These are phyloP conservation scores for Torulaspora gathmanii DNA, from an alignment of 805 yeast species.

Conservation along the genomic window DNA sequence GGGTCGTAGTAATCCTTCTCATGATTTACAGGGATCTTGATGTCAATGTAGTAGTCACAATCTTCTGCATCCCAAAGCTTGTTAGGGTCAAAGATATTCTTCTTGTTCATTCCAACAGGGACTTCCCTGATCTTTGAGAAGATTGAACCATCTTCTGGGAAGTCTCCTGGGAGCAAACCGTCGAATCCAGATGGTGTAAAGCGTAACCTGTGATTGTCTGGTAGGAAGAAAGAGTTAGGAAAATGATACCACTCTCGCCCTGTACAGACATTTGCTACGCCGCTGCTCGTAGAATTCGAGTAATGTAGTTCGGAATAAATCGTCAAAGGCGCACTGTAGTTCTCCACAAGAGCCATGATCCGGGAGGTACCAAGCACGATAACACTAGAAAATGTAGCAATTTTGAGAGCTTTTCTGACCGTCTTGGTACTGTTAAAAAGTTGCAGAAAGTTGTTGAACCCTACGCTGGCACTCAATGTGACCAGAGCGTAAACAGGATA, in stretches of 20 bases:
- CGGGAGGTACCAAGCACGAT: constrained; percentile 44
- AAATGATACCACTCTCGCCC: constrained; percentile 95
- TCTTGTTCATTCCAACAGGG: constrained; percentile 71
- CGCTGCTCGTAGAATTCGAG: constrained; percentile 31
- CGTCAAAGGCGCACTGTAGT: constrained; percentile 69
- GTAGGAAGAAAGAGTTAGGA: constrained; percentile 82
- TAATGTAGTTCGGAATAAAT: constrained; percentile 43
- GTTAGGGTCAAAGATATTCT: constrained; percentile 58
- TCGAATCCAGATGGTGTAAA: constrained; percentile 76
- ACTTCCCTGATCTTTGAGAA: constrained; percentile 41
- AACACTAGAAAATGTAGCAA: constrained; percentile 4
- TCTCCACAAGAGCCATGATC: constrained; percentile 53
- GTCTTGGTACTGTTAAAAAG: constrained; percentile 9
- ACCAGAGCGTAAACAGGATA: constrained; percentile 79
- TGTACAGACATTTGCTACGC: constrained; percentile 60
- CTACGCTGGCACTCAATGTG: constrained; percentile 55
- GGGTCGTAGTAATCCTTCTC: constrained; percentile 42
- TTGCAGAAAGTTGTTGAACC: constrained; percentile 29
- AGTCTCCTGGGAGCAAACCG: constrained; percentile 87
- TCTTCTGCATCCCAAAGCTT: constrained; percentile 45
- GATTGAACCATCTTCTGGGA: constrained; percentile 43
- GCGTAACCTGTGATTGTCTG: constrained; percentile 54
- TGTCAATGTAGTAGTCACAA: constrained; percentile 73
- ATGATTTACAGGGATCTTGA: constrained; percentile 44
- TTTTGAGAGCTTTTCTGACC: constrained; percentile 18